These are phyloP conservation scores for Eucalyptus microcorys DNA, from an alignment of 345 rosid genomes.

Conservation along the genomic window DNA sequence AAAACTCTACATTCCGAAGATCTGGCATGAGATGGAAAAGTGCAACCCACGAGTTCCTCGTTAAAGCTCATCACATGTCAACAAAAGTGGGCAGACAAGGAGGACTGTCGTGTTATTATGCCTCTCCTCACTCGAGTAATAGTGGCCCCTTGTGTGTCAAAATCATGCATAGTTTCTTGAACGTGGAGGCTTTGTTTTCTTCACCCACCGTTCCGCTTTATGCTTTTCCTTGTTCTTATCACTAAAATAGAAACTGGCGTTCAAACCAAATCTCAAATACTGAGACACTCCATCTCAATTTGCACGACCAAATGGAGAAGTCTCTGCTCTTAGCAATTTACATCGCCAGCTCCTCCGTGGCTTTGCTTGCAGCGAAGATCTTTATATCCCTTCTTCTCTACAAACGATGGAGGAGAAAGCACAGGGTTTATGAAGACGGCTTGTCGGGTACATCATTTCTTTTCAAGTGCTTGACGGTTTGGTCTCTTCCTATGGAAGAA, in stretches of 20 bases:
- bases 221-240: neutral
- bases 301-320: constrained; percentile 25
- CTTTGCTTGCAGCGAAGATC: constrained; percentile 53
- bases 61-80: neutral
- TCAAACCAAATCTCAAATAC: neutral
- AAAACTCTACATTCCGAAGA: neutral
- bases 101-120: neutral
- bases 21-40: neutral
- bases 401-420: constrained; percentile 55
- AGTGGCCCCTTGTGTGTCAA: neutral
- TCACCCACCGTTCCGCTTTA: neutral
- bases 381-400: constrained; percentile 51
- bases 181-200: neutral
- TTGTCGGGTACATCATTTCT: constrained; percentile 28
- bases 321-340: constrained; percentile 32
- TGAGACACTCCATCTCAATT: neutral
- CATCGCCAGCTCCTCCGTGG: constrained; percentile 48
- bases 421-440: constrained; percentile 17
- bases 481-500: neutral
- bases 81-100: neutral
- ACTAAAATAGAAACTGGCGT: neutral
- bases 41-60: neutral
- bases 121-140: neutral
- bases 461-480: neutral
- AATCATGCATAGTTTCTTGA: neutral